Base-by-base conservation (phyloP, 805 yeast genomes). In the Helenozyma rhizophorensis region DNA sequence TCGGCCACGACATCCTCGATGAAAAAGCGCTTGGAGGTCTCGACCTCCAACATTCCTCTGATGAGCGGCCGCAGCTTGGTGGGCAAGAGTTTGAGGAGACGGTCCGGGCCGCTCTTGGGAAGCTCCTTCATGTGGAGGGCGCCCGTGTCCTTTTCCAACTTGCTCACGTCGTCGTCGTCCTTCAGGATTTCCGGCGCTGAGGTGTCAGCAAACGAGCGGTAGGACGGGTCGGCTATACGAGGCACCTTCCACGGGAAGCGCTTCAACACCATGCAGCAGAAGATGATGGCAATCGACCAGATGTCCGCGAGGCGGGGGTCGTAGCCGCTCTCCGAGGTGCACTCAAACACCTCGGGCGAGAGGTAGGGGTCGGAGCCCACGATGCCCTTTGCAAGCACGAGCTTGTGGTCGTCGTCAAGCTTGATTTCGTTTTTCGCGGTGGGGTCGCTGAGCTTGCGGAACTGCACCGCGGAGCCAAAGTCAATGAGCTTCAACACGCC, bases 161-260 rank as follows among this genome's bases (percentile, higher is more conserved):
- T 17, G 5, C 8, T 8, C 7, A 8, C 19, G 8, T 17, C 19
- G 5, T 8, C 19, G 11, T 30, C 33, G 10, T 30, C 33, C 9
- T 23, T 9, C 12, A 27, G 19, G 16, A 21, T 26, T 5, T 29
- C 32, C 9, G 32, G 27, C 3, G 18, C 15, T 5, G 27, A 23
- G 9, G 14, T 18, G 21, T 40, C 42, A 7, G 48, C 60, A 52
- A 82, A 90, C 40, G 85, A 70, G 36, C 77, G 72, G 64, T 72
- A 90, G 4, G 93, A 79, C 33, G 78, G 78, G 55, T 89, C 96
- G 6, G 76, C 64, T 16, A 65, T 60, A 44, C 81, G 79, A n/a
- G 97, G 96, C 2, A 89, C 74, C 55, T 87, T 87, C 98, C 98
- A 90, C 1, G 98, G 97, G 60, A 90, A 90, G 39, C 95, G 63